Evolutionary conservation across 495 filamentous ascomycete species (phyloP), one percentile per base, ranked within the genome.

Genomic region (Xylaria cubensis): DNA sequence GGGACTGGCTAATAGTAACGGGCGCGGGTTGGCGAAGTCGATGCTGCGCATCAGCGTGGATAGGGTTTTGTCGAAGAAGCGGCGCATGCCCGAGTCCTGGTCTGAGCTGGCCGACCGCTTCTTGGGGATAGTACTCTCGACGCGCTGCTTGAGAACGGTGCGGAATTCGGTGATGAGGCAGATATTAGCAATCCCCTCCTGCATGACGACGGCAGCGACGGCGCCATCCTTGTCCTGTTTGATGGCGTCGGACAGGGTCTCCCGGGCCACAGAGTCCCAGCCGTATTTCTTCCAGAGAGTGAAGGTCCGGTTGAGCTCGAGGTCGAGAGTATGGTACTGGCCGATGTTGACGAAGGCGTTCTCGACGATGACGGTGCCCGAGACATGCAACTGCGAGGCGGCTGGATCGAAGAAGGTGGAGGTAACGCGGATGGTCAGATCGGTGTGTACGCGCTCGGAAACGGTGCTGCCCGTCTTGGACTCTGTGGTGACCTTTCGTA

Each of bases 111-210:
- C 80, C 70, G 85, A 82, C 63, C 92, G 87, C 83, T 98, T 98
- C 78, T 90, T 88, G 17, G 96, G 94, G 39, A 98, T 89, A 1
- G 88, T 85, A 76, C 90, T 89, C 80, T 97, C 94, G n/a, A 98
- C 88, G 66, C 92, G 88, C 77, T 97, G 94, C 79, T 93, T 91
- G 71, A 97, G 79, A 73, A 98, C 86, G 3, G 95, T 98, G 73
- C 94, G 94, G 77, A 93, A 91, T 69, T 97, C 94, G 13, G 94
- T 97, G 73, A 99, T 93, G 24, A 97, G 87, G 80, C 94, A 97
- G 67, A 99, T 92, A 84, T 97, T 95, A 64, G 97, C 95, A 46
- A 97, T 73, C 0, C 95, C 96, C 74, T 98, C 95, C 72, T 97
- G 93, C 93, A 98, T 97, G 6, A 98, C 90, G 1, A 98, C 91